Evolutionary conservation across 2,329 filamentous ascomycete genomes (phyloP).

Genomic region (Exophiala mesophila): DNA sequence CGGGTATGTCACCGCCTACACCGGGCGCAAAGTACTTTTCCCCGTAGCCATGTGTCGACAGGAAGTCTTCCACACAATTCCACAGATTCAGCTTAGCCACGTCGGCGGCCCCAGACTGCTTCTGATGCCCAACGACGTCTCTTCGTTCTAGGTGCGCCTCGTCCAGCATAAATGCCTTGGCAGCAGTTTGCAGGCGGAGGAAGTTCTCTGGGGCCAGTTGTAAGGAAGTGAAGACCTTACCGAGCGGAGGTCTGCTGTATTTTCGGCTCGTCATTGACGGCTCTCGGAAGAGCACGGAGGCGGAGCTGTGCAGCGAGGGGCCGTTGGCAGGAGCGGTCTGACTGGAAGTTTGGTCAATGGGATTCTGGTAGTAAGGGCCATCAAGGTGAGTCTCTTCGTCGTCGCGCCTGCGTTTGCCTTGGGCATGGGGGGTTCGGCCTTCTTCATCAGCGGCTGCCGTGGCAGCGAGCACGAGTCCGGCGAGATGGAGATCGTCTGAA

Average conservation of each 20-base stretch:
- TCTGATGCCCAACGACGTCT: slow-evolving; percentile 51
- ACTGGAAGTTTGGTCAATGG: slow-evolving; percentile 33
- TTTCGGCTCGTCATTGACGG: slow-evolving; percentile 48
- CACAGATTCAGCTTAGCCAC: slow-evolving; percentile 54
- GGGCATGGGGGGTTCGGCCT: slow-evolving; percentile 28
- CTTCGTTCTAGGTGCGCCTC: slow-evolving; percentile 50
- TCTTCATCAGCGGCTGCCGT: slow-evolving; percentile 44
- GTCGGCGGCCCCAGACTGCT: slow-evolving; percentile 51
- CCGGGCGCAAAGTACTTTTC: slow-evolving; percentile 45
- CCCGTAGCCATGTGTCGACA: slow-evolving; percentile 47
- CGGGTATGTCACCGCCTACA: slow-evolving; percentile 23
- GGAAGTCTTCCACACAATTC: slow-evolving; percentile 53
- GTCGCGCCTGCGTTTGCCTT: slow-evolving; percentile 37
- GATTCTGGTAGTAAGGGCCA: slow-evolving; percentile 31
- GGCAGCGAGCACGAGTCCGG: slow-evolving; percentile 43
- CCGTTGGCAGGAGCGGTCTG: slow-evolving; percentile 7
- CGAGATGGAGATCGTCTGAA: slow-evolving; percentile 39
- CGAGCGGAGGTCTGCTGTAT: slow-evolving; percentile 54
- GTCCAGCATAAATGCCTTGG: slow-evolving; percentile 55
- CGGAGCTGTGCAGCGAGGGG: slow-evolving; percentile 47
- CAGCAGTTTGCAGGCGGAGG: slow-evolving; percentile 50
- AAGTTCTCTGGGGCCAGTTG: slow-evolving; percentile 54
- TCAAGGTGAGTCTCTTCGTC: slow-evolving; percentile 33
- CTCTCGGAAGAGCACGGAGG: slow-evolving; percentile 50
- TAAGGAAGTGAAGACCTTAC: slow-evolving; percentile 53